Evolutionary conservation across 495 filamentous ascomycete genomes (phyloP).

Genomic region (Aspergillus kassunensis): DNA sequence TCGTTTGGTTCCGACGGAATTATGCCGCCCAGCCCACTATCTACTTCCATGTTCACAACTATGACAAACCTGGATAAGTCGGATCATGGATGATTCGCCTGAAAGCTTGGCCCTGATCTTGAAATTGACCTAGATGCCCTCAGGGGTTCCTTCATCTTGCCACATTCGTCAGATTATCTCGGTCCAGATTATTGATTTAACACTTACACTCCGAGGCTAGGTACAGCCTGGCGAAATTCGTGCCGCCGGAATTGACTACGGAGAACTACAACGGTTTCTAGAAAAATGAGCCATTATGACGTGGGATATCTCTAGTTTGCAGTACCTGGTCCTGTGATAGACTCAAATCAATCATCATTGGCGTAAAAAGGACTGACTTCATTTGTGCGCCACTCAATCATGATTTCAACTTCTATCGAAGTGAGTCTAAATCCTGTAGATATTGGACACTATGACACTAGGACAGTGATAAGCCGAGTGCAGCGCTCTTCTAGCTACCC

Average conservation of each 20-base stretch:
- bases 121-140: no score
- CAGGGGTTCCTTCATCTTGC: no score
- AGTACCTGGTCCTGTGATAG: not conserved
- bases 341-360: not conserved
- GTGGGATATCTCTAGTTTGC: not conserved
- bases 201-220: no score
- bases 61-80: constrained; percentile 11
- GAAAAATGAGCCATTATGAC: not conserved
- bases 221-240: no score
- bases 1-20: not conserved
- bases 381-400: constrained; percentile 14
- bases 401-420: no score
- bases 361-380: constrained; percentile 14
- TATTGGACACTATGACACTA: not conserved
- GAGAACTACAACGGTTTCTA: no score
- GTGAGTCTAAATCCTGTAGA: not conserved
- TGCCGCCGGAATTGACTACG: no score
- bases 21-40: not conserved
- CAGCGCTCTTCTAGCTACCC: no score
- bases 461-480: no score
- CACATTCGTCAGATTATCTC: not conserved
- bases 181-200: not conserved
- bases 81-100: constrained; percentile 9
- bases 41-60: no score
- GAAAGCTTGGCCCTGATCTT: constrained; percentile 14